These are phyloP conservation scores for Suillus plorans DNA, from an alignment of 768 basidiomycete genomes.

Conservation along the genomic window DNA sequence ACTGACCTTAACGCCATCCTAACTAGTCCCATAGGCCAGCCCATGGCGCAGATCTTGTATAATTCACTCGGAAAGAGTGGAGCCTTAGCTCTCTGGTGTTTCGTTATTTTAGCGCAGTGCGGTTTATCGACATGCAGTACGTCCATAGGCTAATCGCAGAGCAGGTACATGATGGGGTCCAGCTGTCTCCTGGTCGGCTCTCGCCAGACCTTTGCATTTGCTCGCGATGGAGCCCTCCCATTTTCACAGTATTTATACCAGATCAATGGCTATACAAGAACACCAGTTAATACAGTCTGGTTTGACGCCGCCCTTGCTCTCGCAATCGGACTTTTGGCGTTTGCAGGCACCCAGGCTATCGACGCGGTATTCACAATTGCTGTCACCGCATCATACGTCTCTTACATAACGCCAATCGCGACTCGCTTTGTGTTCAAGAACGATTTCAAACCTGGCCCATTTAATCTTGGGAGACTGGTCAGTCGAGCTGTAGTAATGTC, in stretches of 20 bases:
- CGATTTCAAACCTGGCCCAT: slow-evolving; percentile 56
- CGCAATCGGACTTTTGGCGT: slow-evolving; percentile 55
- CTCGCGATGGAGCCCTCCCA: slow-evolving; percentile 37
- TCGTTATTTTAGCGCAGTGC: not conserved
- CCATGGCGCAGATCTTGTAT: not conserved
- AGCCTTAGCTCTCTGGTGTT: not conserved
- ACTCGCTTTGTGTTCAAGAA: slow-evolving; percentile 48
- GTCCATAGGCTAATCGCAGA: not conserved
- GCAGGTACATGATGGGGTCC: slow-evolving; percentile 28
- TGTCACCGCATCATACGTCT: slow-evolving; percentile 46
- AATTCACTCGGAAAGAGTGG: not conserved
- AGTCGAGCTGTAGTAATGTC: not conserved
- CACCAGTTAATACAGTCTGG: slow-evolving; percentile 58
- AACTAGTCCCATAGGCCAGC: not conserved
- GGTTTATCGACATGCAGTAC: not conserved
- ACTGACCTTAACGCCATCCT: not conserved
- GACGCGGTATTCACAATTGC: slow-evolving; percentile 56
- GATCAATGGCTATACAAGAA: slow-evolving; percentile 50
- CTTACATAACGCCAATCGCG: slow-evolving; percentile 55
- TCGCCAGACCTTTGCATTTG: slow-evolving; percentile 69
- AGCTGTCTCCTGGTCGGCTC: slow-evolving; percentile 46
- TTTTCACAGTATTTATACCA: slow-evolving; percentile 61
- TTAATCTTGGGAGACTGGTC: slow-evolving; percentile 40
- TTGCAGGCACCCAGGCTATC: slow-evolving; percentile 59
- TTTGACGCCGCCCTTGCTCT: slow-evolving; percentile 48